Conservation (phyloP, 331 rosid species). For the Telfairia occidentalis region DNA sequence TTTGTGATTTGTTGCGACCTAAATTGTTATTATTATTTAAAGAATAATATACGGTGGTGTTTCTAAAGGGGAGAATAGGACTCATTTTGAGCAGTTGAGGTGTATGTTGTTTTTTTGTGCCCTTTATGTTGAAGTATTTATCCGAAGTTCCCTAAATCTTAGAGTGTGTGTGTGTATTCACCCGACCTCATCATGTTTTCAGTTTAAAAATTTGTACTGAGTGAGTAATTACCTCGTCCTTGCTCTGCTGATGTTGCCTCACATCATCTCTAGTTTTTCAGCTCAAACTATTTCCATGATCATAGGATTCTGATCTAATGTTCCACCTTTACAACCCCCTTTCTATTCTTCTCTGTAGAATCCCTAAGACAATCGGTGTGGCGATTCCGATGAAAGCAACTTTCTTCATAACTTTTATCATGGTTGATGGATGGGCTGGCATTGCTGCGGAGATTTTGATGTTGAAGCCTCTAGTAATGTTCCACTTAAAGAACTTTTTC, state of each 20-base stretch:
- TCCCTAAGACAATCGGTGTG: constrained; percentile 21
- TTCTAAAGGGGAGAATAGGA: background rate
- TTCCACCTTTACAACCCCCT: background rate
- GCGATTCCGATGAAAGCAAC: constrained; percentile 21
- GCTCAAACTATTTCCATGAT: background rate
- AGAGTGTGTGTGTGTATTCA: background rate
- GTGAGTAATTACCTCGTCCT: background rate
- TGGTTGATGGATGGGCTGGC: constrained; percentile 24
- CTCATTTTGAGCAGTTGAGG: too few relatives aligned
- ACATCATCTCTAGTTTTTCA: background rate
- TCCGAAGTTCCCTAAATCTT: background rate
- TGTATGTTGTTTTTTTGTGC: background rate
- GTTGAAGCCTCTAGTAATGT: constrained; percentile 17
- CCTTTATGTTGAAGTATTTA: background rate
- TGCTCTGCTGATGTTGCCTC: background rate
- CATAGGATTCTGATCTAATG: background rate
- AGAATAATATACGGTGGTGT: too few relatives aligned
- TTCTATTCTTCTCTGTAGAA: background rate
- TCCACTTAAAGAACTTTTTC: constrained; percentile 22
- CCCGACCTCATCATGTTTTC: background rate
- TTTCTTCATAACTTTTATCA: constrained; percentile 18
- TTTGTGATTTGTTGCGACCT: background rate
- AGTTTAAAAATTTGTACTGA: background rate
- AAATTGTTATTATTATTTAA: too few relatives aligned
- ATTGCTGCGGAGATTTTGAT: constrained; percentile 19